Evolutionary conservation across 1,284 basidiomycete species (phyloP), one percentile per base, ranked within the genome.

Genomic region (Stygiomarasmius scandens): DNA sequence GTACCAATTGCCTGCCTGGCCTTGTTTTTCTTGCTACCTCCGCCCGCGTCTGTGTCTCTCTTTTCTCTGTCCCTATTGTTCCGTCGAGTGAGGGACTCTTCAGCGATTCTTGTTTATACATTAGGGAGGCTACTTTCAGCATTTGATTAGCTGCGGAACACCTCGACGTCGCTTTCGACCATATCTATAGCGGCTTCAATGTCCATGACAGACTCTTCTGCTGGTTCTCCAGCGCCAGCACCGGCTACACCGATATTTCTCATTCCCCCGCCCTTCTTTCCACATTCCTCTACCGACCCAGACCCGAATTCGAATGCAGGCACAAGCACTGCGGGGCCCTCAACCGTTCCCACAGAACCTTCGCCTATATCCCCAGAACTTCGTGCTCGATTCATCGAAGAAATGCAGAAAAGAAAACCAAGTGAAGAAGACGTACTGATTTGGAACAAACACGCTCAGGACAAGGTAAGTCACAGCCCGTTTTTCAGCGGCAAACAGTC

Each of bases 401-500:
- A 41, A n/a, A 41, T 41, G 14, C 11, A 41, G 5, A 41, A 16
- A 19, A 41, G 16, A 41, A 41, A 41, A 41, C 38, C 38, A 12
- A 16, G 14, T 12, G 38, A 41, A 41, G 38, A 41, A 8, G 38
- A 41, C 16, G 38, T 41, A 5, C 5, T 19, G n/a, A 8, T 41
- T 19, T 41, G 38, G 38, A 41, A 41, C 38, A 12, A 41, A 19
- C 38, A 41, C 16, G 16, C 20, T 55, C 11, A 32, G 47, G 22
- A 50, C 49, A 55, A 49, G 54, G 54, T 55, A 20, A 34, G 45
- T n/a, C 10, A 38, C 44, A 25, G 22, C 44, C 41, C 16, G 12
- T 3, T 53, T 23, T 44, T 19, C 27, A 19, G 10, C 20, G 16
- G 5, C 32, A n/a, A 16, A 16, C 16, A 41, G 29, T 32, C 38